Base-by-base conservation (phyloP, 2,329 filamentous ascomycete genomes). In the Aureobasidium namibiae region DNA sequence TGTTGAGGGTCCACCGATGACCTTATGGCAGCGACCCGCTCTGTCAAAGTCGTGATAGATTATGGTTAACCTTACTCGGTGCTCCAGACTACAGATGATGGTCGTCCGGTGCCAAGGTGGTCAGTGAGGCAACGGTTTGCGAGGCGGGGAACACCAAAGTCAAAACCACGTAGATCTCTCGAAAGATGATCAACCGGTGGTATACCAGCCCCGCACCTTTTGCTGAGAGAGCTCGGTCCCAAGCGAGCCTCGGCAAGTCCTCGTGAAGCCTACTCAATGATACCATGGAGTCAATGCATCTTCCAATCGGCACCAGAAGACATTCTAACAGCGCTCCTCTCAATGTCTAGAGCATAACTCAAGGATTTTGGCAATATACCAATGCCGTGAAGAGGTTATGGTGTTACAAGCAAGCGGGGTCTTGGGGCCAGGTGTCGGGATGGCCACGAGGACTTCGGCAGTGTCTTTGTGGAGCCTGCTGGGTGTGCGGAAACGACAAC, bases 1-100 rank as follows among this genome's bases (percentile, higher is more conserved):
- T 5, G 18, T 38, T 21, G 11, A 7, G 10, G 31, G 10, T 18
- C 46, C 46, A 50, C 46, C 24, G 48, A 52, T 34, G 29, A 26
- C 8, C 48, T 2, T 26, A 3, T 13, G 33, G 33, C 23, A 13
- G 48, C 34, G 48, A 18, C 24, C n/a, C 34, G 48, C 29, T 18
- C 34, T 52, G 48, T 52, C 48, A 52, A 49, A 52, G 48, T 52
- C 48, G 48, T 39, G 48, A 52, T 39, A 9, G 6, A 38, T 26
- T 29, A 29, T 39, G 10, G 8, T 38, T 38, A 52, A 52, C 33
- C 24, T 52, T 52, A 39, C 16, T 26, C 34, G 11, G 14, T 26
- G 8, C 14, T 23, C 48, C 39, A 52, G 34, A 14, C 48, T 8
- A 9, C 13, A n/a, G 34, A 3, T 26, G 46, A 29, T 29, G 44